Conservation (phyloP, 371 early-diverging fungal species). For the Chytridium lagenaria region DNA sequence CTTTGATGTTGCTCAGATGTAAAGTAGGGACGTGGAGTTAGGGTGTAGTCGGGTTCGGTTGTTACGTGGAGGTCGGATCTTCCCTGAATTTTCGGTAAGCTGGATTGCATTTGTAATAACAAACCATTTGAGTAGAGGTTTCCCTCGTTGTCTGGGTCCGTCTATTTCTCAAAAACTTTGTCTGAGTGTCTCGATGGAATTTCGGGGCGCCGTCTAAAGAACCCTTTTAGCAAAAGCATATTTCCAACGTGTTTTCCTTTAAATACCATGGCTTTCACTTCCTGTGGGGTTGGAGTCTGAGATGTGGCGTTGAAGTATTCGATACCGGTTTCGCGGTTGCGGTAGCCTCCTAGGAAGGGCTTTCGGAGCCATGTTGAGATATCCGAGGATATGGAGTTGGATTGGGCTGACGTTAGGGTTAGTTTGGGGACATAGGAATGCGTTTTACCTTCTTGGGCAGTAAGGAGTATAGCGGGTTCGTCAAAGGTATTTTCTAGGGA, state of each 20-base stretch:
- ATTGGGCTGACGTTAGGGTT: too few relatives aligned
- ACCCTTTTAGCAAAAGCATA: background rate
- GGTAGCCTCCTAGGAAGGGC: conserved; percentile 56
- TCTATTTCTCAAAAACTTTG: conserved; percentile 49
- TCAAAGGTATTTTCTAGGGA: too few relatives aligned
- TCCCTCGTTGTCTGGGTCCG: conserved; percentile 45
- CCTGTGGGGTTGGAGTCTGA: conserved; percentile 60
- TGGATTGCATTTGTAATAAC: background rate
- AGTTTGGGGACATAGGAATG: too few relatives aligned
- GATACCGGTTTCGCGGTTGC: conserved; percentile 40
- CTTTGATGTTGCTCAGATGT: conserved; percentile 47
- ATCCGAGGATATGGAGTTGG: too few relatives aligned
- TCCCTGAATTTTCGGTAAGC: conserved; percentile 38
- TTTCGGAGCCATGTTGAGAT: conserved; percentile 50
- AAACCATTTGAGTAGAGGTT: conserved; percentile 60
- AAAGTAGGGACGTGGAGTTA: conserved; percentile 45
- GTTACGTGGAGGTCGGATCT: conserved; percentile 48
- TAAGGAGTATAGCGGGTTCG: too few relatives aligned
- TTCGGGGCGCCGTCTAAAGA: conserved; percentile 29
- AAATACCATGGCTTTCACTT: conserved; percentile 49
- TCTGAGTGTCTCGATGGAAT: conserved; percentile 59
- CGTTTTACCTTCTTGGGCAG: too few relatives aligned
- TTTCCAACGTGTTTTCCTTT: too few relatives aligned
- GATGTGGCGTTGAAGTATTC: conserved; percentile 58
- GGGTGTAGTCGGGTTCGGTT: conserved; percentile 36